Base-by-base conservation (phyloP, 768 basidiomycete species). In the Leucosporidium scottii region DNA sequence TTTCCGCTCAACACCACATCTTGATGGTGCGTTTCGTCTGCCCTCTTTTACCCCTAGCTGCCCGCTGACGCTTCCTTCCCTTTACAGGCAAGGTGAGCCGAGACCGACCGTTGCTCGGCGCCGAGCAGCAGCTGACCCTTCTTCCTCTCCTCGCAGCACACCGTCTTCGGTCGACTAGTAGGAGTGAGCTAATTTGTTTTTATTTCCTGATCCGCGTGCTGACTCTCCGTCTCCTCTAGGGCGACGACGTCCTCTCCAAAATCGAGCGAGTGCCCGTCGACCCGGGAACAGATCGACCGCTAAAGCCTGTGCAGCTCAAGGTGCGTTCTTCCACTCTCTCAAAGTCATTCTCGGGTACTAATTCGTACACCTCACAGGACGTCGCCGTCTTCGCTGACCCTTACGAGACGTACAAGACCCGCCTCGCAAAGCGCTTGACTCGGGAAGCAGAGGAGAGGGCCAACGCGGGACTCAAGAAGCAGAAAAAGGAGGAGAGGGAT, bases 131-230 rank as follows among this genome's bases (percentile, higher is more conserved):
- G 39, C 39, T 44, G 15, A 44, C 13, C 39, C 15, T n/a, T 17
- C 39, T 44, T 9, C 39, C 39, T 13, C 13, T 44, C 15, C 39
- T 44, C 15, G 13, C 39, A 44, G 39, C 39, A 44, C 39, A 44
- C 39, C 0, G 96, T 98, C 3, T 99, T 98, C 75, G 96, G 96
- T 4, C 93, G 94, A 73, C 82, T 98, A 20, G 93, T 99, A 3
- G 96, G 96, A 13, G 39, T 44, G 13, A 44, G 39, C 15, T 44
- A 10, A 34, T 4, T 34, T 10, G 5, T 10, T 10, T 34, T 34
- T 10, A 4, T 34, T 34, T 5, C 34, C 10, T 34, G 4, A 5
- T 10, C 34, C 10, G 4, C 39, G 15, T 3, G 39, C 39, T 44
- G 15, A 44, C 39, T 44, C 39, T 13, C 15, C 13, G 3, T 15